phyloP scores from a whole-genome alignment of 345 rosid species.

The Corchorus olitorius region DNA sequence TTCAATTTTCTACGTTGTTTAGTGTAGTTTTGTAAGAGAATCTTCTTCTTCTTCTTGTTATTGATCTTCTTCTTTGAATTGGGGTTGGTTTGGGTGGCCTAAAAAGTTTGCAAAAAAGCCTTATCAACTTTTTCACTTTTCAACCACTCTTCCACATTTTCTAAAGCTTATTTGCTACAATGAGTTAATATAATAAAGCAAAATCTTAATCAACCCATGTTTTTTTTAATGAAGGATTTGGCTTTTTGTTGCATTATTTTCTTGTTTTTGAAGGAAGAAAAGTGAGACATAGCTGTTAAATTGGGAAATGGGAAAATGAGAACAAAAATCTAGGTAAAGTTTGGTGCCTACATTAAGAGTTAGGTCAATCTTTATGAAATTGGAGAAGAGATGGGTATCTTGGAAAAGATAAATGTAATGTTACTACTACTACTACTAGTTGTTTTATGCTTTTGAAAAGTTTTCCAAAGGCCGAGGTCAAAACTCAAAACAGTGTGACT shows the following conservation, averaged over 20 bases:
- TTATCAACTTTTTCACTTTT: slow-evolving; percentile 43
- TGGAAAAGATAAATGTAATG: background rate
- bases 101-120: slow-evolving; percentile 33
- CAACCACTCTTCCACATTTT: slow-evolving; percentile 44
- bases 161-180: slow-evolving; percentile 2
- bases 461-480: background rate
- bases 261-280: slow-evolving; percentile 11
- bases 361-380: slow-evolving; percentile 34
- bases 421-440: no score
- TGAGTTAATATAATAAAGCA: background rate
- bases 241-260: background rate
- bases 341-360: slow-evolving; percentile 23
- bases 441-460: background rate
- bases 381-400: background rate
- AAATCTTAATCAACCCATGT: background rate
- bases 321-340: slow-evolving; percentile 30
- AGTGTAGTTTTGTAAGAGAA: slow-evolving; percentile 30
- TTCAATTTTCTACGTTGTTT: slow-evolving; percentile 36
- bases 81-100: slow-evolving; percentile 20
- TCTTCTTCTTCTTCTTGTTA: slow-evolving; percentile 31
- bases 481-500: background rate
- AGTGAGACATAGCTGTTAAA: slow-evolving; percentile 24
- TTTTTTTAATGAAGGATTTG: background rate
- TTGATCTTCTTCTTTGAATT: background rate
- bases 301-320: slow-evolving; percentile 30